Evolutionary conservation across 352 stramenopile species (phyloP).

Genomic region (Phytophthora cactorum): DNA sequence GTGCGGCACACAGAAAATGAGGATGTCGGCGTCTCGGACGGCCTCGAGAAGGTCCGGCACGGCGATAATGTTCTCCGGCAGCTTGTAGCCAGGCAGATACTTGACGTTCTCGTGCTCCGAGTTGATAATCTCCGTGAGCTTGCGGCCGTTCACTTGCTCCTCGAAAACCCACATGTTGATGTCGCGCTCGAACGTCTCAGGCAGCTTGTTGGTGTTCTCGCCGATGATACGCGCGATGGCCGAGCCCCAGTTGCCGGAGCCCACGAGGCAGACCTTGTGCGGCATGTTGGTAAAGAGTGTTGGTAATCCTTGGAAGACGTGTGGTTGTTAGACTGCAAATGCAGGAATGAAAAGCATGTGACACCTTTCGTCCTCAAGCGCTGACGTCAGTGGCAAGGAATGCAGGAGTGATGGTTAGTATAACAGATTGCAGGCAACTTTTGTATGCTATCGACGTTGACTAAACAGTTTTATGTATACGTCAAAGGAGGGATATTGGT

Average conservation of each 20-base stretch:
- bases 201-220: slow-evolving; percentile 67
- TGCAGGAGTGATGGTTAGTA: slow-evolving; percentile 13
- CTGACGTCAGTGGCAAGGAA: slow-evolving; percentile 24
- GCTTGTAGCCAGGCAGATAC: slow-evolving; percentile 88
- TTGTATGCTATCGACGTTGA: slow-evolving; percentile 18
- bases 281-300: slow-evolving; percentile 31
- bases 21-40: slow-evolving; percentile 89
- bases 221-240: slow-evolving; percentile 86
- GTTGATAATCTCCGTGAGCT: slow-evolving; percentile 98
- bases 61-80: slow-evolving; percentile 94
- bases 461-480: slow-evolving; percentile 18
- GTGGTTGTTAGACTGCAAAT: slow-evolving; percentile 28
- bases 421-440: slow-evolving; percentile 9
- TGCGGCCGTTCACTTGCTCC: slow-evolving; percentile 85
- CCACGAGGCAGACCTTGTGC: slow-evolving; percentile 80
- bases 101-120: slow-evolving; percentile 97
- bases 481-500: slow-evolving; percentile 24
- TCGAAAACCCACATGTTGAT: slow-evolving; percentile 99
- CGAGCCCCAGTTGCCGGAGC: slow-evolving; percentile 85
- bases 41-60: slow-evolving; percentile 92
- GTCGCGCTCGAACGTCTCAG: slow-evolving; percentile 81
- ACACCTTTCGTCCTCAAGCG: slow-evolving; percentile 1
- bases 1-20: slow-evolving; percentile 98
- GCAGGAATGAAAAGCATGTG: slow-evolving; percentile 28
- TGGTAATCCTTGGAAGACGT: background rate